phyloP scores from a whole-genome alignment of 257 asterid species.

The Verbena officinalis region DNA sequence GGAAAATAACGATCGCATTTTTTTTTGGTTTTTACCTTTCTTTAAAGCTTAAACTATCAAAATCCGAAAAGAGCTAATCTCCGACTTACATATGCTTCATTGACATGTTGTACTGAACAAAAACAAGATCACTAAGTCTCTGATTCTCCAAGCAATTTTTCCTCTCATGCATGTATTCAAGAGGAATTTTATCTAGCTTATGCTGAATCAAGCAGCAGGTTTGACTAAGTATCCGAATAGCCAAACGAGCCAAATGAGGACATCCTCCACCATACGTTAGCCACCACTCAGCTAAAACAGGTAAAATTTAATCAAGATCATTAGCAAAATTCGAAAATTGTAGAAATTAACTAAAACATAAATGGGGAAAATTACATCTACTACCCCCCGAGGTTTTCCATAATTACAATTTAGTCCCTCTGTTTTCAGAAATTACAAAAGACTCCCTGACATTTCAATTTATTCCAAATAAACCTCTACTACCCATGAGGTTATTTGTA shows the following conservation, averaged over 20 bases:
- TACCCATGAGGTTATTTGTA: no score
- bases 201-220: slow-evolving; percentile 75
- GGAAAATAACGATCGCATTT: slow-evolving; percentile 11
- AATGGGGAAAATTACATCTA: no score
- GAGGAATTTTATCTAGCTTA: slow-evolving; percentile 51
- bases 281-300: slow-evolving; percentile 93
- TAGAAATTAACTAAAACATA: slow-evolving; percentile 5
- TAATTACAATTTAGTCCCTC: no score
- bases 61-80: not conserved
- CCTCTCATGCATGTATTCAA: slow-evolving; percentile 67
- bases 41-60: slow-evolving; percentile 6
- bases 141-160: slow-evolving; percentile 78
- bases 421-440: no score
- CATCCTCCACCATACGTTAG: slow-evolving; percentile 88
- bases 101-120: slow-evolving; percentile 78
- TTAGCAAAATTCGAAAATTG: not conserved
- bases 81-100: slow-evolving; percentile 71
- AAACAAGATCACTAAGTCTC: slow-evolving; percentile 76
- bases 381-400: no score
- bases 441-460: no score
- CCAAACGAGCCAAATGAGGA: slow-evolving; percentile 88
- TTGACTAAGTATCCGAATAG: slow-evolving; percentile 85
- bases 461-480: no score
- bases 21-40: slow-evolving; percentile 14
- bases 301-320: slow-evolving; percentile 21